Percentiles rank a stretch among this genome's conserved stretches.
Conservation (phyloP, 129 eudicot genomes). For the Erigeron canadensis region DNA sequence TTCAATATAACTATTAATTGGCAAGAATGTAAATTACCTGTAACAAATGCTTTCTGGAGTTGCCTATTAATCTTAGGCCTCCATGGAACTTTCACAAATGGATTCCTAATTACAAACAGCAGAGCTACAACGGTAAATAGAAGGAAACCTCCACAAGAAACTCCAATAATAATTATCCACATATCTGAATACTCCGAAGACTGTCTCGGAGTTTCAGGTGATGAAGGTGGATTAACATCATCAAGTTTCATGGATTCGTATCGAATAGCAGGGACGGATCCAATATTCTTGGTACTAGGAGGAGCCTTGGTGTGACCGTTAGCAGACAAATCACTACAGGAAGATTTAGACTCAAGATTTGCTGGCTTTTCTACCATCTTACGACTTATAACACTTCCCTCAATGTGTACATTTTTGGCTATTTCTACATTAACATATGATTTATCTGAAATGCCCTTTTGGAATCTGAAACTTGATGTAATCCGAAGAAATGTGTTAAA, state of each 20-base stretch:
- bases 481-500: not conserved
- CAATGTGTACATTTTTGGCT: slow-evolving; percentile 27
- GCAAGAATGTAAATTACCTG: slow-evolving; percentile 42
- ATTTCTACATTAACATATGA: slow-evolving; percentile 16
- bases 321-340: not conserved
- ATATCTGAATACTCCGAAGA: slow-evolving; percentile 3
- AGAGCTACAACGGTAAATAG: slow-evolving; percentile 32
- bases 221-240: slow-evolving; percentile 20
- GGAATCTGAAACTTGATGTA: slow-evolving; percentile 37
- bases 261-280: slow-evolving; percentile 53
- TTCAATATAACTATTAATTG: too few relatives aligned
- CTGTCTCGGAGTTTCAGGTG: slow-evolving; percentile 8
- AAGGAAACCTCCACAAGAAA: slow-evolving; percentile 38
- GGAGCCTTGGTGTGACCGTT: not conserved
- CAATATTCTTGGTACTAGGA: slow-evolving; percentile 13
- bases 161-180: slow-evolving; percentile 50
- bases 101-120: slow-evolving; percentile 38
- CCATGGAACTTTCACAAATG: slow-evolving; percentile 59
- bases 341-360: slow-evolving; percentile 48
- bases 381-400: slow-evolving; percentile 42
- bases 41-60: slow-evolving; percentile 75
- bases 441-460: slow-evolving; percentile 28
- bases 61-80: slow-evolving; percentile 65
- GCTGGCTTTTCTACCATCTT: slow-evolving; percentile 51
- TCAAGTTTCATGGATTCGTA: slow-evolving; percentile 25